Percentiles rank a stretch among this genome's conserved stretches.
phyloP scores from a whole-genome alignment of 176 grass and related monocot genomes.

The Thinopyrum elongatum region DNA sequence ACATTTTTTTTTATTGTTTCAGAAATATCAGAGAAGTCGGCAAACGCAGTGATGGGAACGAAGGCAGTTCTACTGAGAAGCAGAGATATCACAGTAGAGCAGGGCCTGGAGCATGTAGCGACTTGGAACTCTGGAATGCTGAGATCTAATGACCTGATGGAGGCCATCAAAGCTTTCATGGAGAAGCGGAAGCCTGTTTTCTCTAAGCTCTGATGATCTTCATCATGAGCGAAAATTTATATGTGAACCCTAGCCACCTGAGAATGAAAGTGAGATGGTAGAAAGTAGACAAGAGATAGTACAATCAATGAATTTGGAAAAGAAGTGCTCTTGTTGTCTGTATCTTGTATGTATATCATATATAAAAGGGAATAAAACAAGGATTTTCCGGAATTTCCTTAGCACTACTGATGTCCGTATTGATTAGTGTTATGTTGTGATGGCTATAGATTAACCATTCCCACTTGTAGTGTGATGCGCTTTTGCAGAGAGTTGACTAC shows the following conservation, averaged over 20 bases:
- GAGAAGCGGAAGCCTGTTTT: constrained; percentile 82
- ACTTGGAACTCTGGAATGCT: constrained; percentile 87
- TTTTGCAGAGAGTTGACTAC: constrained; percentile 49
- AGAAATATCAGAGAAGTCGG: constrained; percentile 80
- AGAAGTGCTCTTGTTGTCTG: not conserved
- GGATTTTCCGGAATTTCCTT: not conserved
- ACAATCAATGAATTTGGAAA: not conserved
- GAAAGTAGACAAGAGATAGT: not conserved
- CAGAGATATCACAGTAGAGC: constrained; percentile 78
- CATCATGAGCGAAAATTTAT: not conserved
- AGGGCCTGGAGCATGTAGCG: constrained; percentile 80
- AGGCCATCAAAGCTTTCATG: constrained; percentile 60
- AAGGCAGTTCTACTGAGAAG: constrained; percentile 80
- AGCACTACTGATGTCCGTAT: not conserved
- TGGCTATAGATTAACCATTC: not conserved
- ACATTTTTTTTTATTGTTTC: constrained; percentile 24
- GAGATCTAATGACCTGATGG: constrained; percentile 73
- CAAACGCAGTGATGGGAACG: constrained; percentile 76
- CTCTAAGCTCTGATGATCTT: constrained; percentile 62
- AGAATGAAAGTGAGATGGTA: constrained; percentile 8
- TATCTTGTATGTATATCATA: not conserved
- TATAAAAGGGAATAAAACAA: not conserved
- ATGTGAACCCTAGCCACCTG: not conserved
- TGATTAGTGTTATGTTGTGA: not conserved
- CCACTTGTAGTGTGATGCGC: not conserved